Base-by-base conservation (phyloP, 2,329 filamentous ascomycete species). In the Ophiostoma ips region DNA sequence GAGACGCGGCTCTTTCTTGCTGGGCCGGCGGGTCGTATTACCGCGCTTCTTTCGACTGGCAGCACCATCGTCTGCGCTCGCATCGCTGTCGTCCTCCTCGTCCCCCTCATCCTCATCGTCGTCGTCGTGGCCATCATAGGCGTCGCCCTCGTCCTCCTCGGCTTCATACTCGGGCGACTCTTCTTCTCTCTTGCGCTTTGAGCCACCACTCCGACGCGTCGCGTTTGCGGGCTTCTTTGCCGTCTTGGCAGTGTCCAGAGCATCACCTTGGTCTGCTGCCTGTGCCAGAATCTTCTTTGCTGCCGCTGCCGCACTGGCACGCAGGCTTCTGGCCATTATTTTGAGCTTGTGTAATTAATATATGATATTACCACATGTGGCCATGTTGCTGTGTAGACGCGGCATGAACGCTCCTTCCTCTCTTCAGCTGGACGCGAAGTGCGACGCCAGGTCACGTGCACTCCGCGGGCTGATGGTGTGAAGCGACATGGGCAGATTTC, bases 281-380 rank as follows among this genome's bases (percentile, higher is more conserved):
- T 53, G 52, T 1, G 45, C 50, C 18, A 19, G 21, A 11, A 54
- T 54, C 21, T 40, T 50, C 21, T 33, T 38, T 4, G 48, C 50
- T 0, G 54, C 54, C 3, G 52, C 54, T 7, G 46, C 54, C 5
- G 54, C 54, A 35, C 54, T 55, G 12, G 50, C 52, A 7, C 52
- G 41, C 11, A 35, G 30, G 9, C 35, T 50, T 13, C 53, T 51
- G 2, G 44, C 48, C 53, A 55, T 16, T 13, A 5, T 34, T 34
- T 1, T 16, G 9, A 6, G 38, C 10, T 28, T 19, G n/a, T n/a
- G n/a, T 21, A 3, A 16, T 13, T 21, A 18, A 19, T 11, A 15
- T 11, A 34, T 16, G 40, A 30, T 13, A 38, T 19, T 18, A n/a
- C n/a, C n/a, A n/a, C 21, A 38, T 19, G 19, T 18, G 28, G 31